Base-by-base conservation (phyloP, 164 flowering plant genomes). In the Euptelea pleiosperma region DNA sequence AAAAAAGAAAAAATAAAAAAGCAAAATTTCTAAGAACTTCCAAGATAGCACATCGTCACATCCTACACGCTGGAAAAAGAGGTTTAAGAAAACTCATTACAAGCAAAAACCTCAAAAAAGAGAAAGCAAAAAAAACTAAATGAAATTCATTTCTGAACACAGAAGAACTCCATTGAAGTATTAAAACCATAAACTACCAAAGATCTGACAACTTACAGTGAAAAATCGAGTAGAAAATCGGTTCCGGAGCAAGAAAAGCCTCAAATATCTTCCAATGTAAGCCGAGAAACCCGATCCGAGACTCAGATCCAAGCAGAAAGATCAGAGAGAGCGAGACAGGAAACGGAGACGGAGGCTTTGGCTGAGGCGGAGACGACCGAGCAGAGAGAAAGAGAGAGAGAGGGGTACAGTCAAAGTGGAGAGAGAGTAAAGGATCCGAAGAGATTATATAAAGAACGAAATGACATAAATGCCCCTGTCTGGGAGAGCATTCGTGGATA, bases 401-500 rank as follows among this genome's bases (percentile, higher is more conserved):
- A 51, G 61, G 58, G 55, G 30, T 28, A 52, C 42, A 61, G 71
- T 73, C 73, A 66, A 66, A 66, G 57, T 65, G 41, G 54, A 37
- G 28, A 41, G 47, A 25, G 57, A 44, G 26, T 5, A 66, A 52
- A 58, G 44, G 72, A 55, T 30, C 59, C 1, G 49, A 7, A 25
- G 55, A 15, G 66, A 47, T 70, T 70, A 66, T 79, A 74, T 67
- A 73, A 52, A 54, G 35, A 36, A 3, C 0, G 16, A 61, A 62
- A 67, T 71, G 78, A 78, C 84, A 26, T 14, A 63, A 74, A 46
- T 76, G 25, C 28, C 84, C 82, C 55, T 52, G 58, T 25, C 14
- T 41, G 21, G 2, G 11, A n/a, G n/a, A n/a, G n/a, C n/a, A n/a
- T n/a, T n/a, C n/a, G n/a, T n/a, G n/a, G n/a, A n/a, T n/a, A n/a